Conservation (phyloP, 2,329 filamentous ascomycete genomes). For the Fusarium chaquense region DNA sequence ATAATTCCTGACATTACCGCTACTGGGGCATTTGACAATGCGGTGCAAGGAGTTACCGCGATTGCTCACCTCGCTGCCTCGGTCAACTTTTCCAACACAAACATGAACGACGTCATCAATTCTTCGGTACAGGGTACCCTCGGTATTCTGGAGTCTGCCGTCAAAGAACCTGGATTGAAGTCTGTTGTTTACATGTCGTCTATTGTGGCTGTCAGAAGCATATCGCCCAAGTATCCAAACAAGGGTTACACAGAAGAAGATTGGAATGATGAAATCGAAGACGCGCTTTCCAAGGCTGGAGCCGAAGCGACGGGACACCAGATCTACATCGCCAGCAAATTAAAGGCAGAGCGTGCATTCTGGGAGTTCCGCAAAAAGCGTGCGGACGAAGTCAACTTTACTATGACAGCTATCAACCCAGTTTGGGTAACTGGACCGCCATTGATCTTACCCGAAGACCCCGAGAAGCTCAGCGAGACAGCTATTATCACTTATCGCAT, state of each 20-base stretch:
- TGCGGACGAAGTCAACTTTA: neutral
- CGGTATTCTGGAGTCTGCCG: constrained; percentile 2
- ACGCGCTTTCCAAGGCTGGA: neutral
- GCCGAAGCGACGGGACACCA: constrained; percentile 11
- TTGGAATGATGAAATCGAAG: constrained; percentile 25
- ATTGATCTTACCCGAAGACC: constrained; percentile 10
- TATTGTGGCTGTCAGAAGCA: constrained; percentile 7
- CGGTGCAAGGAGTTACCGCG: neutral
- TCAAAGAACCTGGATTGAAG: neutral
- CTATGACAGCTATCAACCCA: constrained; percentile 25
- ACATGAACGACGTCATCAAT: constrained; percentile 24
- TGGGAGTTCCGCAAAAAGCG: constrained; percentile 12
- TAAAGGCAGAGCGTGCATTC: constrained; percentile 25
- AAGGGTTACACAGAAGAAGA: constrained; percentile 18
- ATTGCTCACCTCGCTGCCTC: constrained; percentile 20
- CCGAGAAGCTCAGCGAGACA: constrained; percentile 26
- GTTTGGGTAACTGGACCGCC: constrained; percentile 21
- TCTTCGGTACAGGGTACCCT: constrained; percentile 17
- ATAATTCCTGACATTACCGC: neutral
- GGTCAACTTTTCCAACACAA: constrained; percentile 13
- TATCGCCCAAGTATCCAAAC: neutral
- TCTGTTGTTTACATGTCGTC: constrained; percentile 25
- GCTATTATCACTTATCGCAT: constrained; percentile 23
- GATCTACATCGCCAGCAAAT: constrained; percentile 21
- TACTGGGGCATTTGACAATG: constrained; percentile 9